Base-by-base conservation (phyloP, 164 flowering plant species). In the Dillenia turbinata region DNA sequence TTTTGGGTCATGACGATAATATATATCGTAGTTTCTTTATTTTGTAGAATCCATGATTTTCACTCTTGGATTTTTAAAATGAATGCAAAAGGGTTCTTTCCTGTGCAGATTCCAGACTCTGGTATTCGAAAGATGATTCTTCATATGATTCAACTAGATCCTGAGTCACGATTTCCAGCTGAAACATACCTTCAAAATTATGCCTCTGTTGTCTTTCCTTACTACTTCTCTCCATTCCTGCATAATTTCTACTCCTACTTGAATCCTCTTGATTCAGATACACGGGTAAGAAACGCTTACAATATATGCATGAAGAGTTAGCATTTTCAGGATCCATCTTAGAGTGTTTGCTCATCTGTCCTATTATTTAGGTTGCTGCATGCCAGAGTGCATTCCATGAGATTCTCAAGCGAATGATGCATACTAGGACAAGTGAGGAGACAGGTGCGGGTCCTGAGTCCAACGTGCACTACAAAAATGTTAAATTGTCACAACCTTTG, bases 121-220 rank as follows among this genome's bases (percentile, higher is more conserved):
- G 97, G 94, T 72, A 73, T 95, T 46, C 88, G 97, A 61, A 84
- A 84, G 80, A 88, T 95, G 96, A 88, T 95, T 63, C 96, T 86
- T 60, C 99, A 95, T 75, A 95, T 95, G 99, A 89, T 95, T 75
- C 99, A 95, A 73, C 73, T 95, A 74, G 96, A 92, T 66, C 96
- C 97, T 15, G 96, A 84, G 62, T 80, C 75, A 49, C 85, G 99
- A 44, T 76, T 82, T 56, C 84, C 97, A 73, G 97, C 97, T 71
- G 97, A 92, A 64, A 77, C 77, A 72, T 95, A 95, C 81, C 73
- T 95, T 68, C 92, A 89, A 79, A 78, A 67, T 62, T 91, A 83
- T 78, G 82, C 88, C 12, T 63, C 78, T n/a, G 64, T 78, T 71
- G 94, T 85, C 48, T 92, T 95, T 62, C 99, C 97, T 4, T 68